Evolutionary conservation across 768 basidiomycete genomes (phyloP).

Genomic region (Termitomyces sp.): DNA sequence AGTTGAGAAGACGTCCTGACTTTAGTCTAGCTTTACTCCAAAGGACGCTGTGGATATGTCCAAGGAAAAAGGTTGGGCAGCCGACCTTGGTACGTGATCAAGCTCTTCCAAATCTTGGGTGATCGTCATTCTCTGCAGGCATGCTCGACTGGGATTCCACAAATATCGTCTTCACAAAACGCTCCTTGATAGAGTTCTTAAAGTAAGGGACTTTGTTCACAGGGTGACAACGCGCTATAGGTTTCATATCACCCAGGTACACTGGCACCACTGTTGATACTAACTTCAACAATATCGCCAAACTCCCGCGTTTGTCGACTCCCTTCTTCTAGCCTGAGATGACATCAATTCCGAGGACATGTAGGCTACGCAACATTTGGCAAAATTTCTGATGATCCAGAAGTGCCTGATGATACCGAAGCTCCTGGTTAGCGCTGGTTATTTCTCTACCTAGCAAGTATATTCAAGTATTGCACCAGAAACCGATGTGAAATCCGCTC

Average conservation of each 20-base stretch:
- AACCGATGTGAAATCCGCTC: conserved; percentile 44
- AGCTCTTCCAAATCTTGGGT: background rate
- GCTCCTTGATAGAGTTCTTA: conserved; percentile 70
- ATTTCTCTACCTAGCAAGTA: background rate
- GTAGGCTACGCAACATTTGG: conserved; percentile 72
- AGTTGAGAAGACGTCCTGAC: background rate
- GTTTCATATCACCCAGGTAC: conserved; percentile 39
- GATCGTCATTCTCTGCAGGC: conserved; percentile 33
- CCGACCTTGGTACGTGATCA: conserved; percentile 47
- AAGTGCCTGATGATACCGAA: conserved; percentile 3
- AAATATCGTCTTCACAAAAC: conserved; percentile 75
- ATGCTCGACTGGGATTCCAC: conserved; percentile 80
- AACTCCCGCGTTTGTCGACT: conserved; percentile 58
- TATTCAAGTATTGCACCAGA: conserved; percentile 11
- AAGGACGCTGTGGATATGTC: conserved; percentile 49
- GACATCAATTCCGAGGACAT: background rate
- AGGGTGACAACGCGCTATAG: background rate
- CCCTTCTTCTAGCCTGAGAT: background rate
- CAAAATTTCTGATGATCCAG: conserved; percentile 30
- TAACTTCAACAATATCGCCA: conserved; percentile 67
- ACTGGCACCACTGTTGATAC: conserved; percentile 73
- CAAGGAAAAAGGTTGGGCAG: conserved; percentile 71
- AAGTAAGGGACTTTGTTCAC: conserved; percentile 40
- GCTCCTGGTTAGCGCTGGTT: background rate
- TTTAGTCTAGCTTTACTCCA: conserved; percentile 49